Percentiles rank a stretch among this genome's conserved stretches.
Evolutionary conservation across 495 filamentous ascomycete genomes (phyloP).

Genomic region (Hyaloscypha variabilis): DNA sequence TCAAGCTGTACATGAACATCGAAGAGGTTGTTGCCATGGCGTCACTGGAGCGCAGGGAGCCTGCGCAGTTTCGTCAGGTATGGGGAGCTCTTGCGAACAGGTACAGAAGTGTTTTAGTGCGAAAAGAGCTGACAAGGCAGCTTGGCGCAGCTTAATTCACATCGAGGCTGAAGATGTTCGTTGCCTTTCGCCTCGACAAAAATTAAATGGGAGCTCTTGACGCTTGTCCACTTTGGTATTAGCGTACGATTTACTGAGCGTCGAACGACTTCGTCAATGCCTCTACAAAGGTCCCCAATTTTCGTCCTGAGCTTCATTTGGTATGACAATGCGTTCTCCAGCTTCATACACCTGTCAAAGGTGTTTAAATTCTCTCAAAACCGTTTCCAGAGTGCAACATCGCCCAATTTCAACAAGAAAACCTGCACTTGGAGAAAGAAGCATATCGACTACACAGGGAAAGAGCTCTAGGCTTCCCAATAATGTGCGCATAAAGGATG

Average conservation of each 20-base stretch:
- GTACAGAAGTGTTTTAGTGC: not conserved
- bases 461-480: constrained; percentile 3
- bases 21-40: constrained; percentile 96
- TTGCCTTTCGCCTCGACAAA: not conserved
- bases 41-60: constrained; percentile 51
- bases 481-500: not conserved
- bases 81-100: not conserved
- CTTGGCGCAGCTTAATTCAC: constrained; percentile 28
- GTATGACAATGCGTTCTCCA: constrained; percentile 21
- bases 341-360: constrained; percentile 31
- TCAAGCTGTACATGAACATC: constrained; percentile 97
- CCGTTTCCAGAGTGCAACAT: constrained; percentile 5
- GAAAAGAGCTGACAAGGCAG: constrained; percentile 23
- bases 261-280: constrained; percentile 9
- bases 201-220: not conserved
- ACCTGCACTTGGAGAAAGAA: constrained; percentile 12
- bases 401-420: constrained; percentile 6
- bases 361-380: constrained; percentile 29
- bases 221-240: constrained; percentile 7
- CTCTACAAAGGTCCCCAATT: constrained; percentile 1
- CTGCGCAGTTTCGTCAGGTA: constrained; percentile 45
- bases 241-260: not conserved
- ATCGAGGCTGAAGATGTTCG: constrained; percentile 16
- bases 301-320: not conserved
- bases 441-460: constrained; percentile 5